Conservation (phyloP, 345 rosid genomes). For the Sonneratia alba region DNA sequence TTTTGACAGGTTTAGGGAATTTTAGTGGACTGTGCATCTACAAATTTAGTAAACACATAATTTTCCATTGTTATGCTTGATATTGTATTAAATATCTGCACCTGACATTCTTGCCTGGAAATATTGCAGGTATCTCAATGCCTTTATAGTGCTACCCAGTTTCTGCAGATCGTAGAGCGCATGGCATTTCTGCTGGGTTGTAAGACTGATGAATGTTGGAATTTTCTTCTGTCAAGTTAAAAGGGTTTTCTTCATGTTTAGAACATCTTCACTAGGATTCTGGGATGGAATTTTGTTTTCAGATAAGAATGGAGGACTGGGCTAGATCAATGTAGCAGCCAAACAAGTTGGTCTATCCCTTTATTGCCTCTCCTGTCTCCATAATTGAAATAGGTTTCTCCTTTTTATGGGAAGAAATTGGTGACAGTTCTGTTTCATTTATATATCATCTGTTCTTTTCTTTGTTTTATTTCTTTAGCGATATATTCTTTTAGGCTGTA, state of each 20-base stretch:
- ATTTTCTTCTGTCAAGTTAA: neutral
- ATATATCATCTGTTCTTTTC: neutral
- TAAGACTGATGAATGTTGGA: neutral
- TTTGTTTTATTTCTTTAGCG: neutral
- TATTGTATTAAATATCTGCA: neutral
- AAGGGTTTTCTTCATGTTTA: neutral
- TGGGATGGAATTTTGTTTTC: neutral
- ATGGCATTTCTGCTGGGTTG: too few relatives aligned
- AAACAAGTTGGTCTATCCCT: neutral
- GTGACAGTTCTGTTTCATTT: neutral
- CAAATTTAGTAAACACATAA: neutral
- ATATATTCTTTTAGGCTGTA: too few relatives aligned
- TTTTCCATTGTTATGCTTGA: neutral
- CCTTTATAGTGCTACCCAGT: slow-evolving; percentile 28
- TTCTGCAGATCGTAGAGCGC: slow-evolving; percentile 9
- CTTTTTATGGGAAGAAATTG: neutral
- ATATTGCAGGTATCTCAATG: slow-evolving; percentile 36
- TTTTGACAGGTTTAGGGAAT: neutral
- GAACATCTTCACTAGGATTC: neutral
- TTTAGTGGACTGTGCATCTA: neutral
- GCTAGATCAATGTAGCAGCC: neutral
- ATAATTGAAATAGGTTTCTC: neutral
- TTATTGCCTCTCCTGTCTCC: neutral
- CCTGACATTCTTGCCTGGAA: neutral
- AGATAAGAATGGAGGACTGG: neutral